phyloP scores from a whole-genome alignment of 805 yeast species.

The Candida insectorum region DNA sequence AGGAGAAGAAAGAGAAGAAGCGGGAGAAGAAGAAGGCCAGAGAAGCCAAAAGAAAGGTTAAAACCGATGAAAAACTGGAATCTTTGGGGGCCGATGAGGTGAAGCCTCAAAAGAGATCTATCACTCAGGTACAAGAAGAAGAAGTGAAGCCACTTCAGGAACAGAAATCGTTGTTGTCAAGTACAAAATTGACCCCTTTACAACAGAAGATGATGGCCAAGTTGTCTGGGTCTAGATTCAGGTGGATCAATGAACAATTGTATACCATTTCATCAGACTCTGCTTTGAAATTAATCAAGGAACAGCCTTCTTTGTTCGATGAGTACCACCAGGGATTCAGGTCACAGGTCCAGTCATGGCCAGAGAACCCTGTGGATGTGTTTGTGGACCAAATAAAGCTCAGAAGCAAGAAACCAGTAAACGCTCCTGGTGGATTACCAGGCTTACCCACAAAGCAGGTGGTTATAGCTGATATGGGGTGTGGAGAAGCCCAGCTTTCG shows the following conservation, averaged over 20 bases:
- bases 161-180: slow-evolving; percentile 4
- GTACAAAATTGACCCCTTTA: slow-evolving; percentile 65
- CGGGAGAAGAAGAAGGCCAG: slow-evolving; percentile 13
- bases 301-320: slow-evolving; percentile 85
- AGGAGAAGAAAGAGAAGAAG: slow-evolving; percentile 24
- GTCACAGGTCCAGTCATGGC: slow-evolving; percentile 95
- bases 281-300: slow-evolving; percentile 68
- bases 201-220: slow-evolving; percentile 96
- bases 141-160: slow-evolving; percentile 7
- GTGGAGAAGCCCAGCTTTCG: slow-evolving; percentile 94
- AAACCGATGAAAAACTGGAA: slow-evolving; percentile 2
- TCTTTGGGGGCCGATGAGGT: slow-evolving; percentile 5
- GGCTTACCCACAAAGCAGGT: slow-evolving; percentile 62
- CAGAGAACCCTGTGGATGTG: slow-evolving; percentile 95
- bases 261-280: slow-evolving; percentile 79
- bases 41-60: slow-evolving; percentile 9
- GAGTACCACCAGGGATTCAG: slow-evolving; percentile 96
- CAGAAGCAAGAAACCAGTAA: slow-evolving; percentile 63
- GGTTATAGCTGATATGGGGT: slow-evolving; percentile 97
- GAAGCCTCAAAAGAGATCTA: slow-evolving; percentile 7
- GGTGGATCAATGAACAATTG: slow-evolving; percentile 98
- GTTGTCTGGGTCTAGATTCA: slow-evolving; percentile 88
- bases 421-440: slow-evolving; percentile 96
- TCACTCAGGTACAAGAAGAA: slow-evolving; percentile 3
- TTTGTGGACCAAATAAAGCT: slow-evolving; percentile 68